Evolutionary conservation across 176 grass and related monocot species (phyloP), one percentile per base, ranked within the genome.

Genomic region (Triticum timopheevii): DNA sequence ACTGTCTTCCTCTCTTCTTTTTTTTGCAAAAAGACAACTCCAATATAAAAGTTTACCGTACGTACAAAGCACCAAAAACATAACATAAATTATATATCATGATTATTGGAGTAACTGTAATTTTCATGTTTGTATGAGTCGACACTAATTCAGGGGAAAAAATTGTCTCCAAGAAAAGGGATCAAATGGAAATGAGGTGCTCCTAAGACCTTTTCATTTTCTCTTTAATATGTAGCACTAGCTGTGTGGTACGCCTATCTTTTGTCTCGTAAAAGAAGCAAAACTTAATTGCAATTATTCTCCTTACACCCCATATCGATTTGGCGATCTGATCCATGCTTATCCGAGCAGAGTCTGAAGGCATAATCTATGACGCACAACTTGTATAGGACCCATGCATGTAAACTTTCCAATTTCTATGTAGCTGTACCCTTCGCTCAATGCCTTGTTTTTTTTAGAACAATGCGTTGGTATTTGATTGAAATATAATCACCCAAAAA

Each of bases 291-390:
- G 36, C 13, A 45, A 77, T 20, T 76, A 73, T 70, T 68, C 44
- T 69, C n/a, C 34, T 27, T n/a, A 42, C 74, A 69, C 71, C 28
- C 33, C 31, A 49, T 24, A 34, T 73, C 61, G 67, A 20, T 47
- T 28, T 84, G 85, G 69, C 75, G 89, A 80, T 84, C 85, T 62
- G 44, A 91, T 91, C 82, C 77, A 71, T 3, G 2, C 54, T 24
- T 44, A 73, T 83, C 24, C 34, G 47, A 79, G 50, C 33, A 34
- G 61, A 73, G 50, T 61, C 13, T 63, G 45, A 65, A 77, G 13
- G 25, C 39, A 15, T 16, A 31, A 40, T 31, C 23, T 33, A 11
- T 19, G 69, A 62, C 22, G 33, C 56, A 20, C 19, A 79, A 20
- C 23, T 45, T 80, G 2, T 7, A 13, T 20, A 72, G 39, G 72